Base-by-base conservation (phyloP, 2,329 filamentous ascomycete species). In the Trichocomaceae sp. region DNA sequence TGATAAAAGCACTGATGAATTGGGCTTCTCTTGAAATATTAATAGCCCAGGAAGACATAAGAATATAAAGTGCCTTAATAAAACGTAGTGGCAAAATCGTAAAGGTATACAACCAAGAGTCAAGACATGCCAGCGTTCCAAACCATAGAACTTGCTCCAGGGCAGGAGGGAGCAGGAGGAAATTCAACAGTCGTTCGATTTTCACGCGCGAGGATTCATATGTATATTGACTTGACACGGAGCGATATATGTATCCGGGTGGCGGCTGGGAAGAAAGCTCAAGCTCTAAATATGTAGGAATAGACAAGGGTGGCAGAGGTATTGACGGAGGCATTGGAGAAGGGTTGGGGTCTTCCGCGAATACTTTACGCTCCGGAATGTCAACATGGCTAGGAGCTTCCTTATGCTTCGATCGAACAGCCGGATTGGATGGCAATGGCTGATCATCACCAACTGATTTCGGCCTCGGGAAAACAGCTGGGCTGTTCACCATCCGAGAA, bases 101-200 rank as follows among this genome's bases (percentile, higher is more conserved):
- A 63, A 99, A 95, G 0, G 90, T 95, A 72, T 96, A 93, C 1
- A 99, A 81, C 90, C 92, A 99, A 1, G 92, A 88, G 69, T 99
- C 93, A 5, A 99, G 77, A 71, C 93, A 99, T 6, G 92, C 91
- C 33, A 97, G 73, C 0, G 88, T 85, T 6, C 93, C 93, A 72
- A 99, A 97, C 57, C 85, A 83, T 5, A 99, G 79, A 0, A 91
- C 86, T 46, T 86, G 82, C 72, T 99, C 93, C 5, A 99, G 78
- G 58, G 87, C 88, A 0, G 83, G 81, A 0, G 92, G 90, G 3
- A 99, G 75, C 23, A 90, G 77, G 5, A 99, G 72, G 58, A 96
- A 95, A 67, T 97, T 97, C 60, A 89, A 81, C 12, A 99, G 77
- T 39, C 95, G 84, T 68, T 97, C 90, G 57, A 97, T 87, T 68